A percentile compares a stretch with the other conserved stretches of the same genome.
These are phyloP conservation scores for Adansonia rubrostipa DNA, from an alignment of 441 rosid genomes.

Conservation along the genomic window DNA sequence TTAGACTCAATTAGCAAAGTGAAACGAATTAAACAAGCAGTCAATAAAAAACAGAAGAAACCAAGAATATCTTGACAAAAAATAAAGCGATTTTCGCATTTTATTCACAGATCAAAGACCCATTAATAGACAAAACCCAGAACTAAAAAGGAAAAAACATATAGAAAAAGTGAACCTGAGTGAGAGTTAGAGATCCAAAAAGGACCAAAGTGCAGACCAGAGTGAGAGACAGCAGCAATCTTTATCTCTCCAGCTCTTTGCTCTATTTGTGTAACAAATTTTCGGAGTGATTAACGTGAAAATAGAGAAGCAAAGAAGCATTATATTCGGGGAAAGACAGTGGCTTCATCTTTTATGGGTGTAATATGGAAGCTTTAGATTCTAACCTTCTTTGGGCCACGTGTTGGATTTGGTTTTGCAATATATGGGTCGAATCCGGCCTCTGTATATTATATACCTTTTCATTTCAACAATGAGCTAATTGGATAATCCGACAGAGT, in stretches of 20 bases:
- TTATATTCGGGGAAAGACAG: background rate
- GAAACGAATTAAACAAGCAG: background rate
- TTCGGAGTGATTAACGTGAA: background rate
- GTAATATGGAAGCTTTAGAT: too few species aligned
- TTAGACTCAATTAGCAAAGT: background rate
- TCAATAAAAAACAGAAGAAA: background rate
- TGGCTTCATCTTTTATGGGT: too few species aligned
- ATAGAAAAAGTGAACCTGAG: conserved; percentile 40
- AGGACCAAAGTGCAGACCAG: conserved; percentile 39
- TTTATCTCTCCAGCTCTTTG: conserved; percentile 44
- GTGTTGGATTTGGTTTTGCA: too few species aligned
- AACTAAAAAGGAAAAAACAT: background rate
- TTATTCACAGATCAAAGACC: background rate
- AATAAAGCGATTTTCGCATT: background rate
- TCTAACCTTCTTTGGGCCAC: too few species aligned
- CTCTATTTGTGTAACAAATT: background rate
- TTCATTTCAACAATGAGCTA: too few species aligned
- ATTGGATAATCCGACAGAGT: too few species aligned
- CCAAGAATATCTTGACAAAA: background rate
- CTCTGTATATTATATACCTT: too few species aligned
- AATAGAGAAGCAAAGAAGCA: background rate
- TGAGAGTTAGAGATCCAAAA: conserved; percentile 37
- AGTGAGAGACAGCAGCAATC: conserved; percentile 28
- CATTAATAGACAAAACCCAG: background rate
- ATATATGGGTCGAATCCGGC: too few species aligned